Evolutionary conservation across 495 filamentous ascomycete species (phyloP), one percentile per base, ranked within the genome.

Genomic region (Platismatia glauca): DNA sequence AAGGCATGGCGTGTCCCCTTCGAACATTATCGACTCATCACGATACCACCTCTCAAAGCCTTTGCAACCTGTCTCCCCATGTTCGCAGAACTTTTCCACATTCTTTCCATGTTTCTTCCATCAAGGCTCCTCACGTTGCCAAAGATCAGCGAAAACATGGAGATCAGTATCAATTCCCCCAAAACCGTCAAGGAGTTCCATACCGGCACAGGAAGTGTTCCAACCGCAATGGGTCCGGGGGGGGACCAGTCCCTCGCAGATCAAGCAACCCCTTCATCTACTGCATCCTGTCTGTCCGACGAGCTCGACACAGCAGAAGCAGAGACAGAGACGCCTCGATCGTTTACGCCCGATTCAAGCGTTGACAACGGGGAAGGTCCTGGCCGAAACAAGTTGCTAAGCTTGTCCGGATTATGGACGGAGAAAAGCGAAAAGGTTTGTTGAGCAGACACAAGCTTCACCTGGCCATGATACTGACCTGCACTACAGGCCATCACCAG

Each of bases 401-500:
- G 15, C 27, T 31, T 31, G 13, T 31, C 13, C 13, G 48, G 13
- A 16, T 5, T 31, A 5, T 52, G 48, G 24, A 52, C 48, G 24
- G 46, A 50, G 18, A 22, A 50, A 29, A 50, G 46, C 46, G 46
- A 50, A 18, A 50, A 50, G 15, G 46, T 50, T 50, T 3, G 22
- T 29, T 50, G 46, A 22, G 3, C 46, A 50, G 24, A 29, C 46
- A 50, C 12, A 15, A 27, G 22, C 46, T 29, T 50, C 22, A 27
- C 24, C 24, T 15, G 15, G 46, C 46, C 22, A 29, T 50, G 8
- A 13, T 50, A 29, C 24, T 50, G 46, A 50, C 15, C 13, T 27
- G 24, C 11, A 15, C 24, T 5, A 44, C 22, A 63, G 52, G 64
- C 59, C 22, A 66, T 66, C 31, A 57, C 38, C 24, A 48, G 48